Percentiles rank a stretch among this genome's conserved stretches.
Evolutionary conservation across 225 moss, liverwort and hornwort genomes (phyloP).

Genomic region (Pleurozium schreberi): DNA sequence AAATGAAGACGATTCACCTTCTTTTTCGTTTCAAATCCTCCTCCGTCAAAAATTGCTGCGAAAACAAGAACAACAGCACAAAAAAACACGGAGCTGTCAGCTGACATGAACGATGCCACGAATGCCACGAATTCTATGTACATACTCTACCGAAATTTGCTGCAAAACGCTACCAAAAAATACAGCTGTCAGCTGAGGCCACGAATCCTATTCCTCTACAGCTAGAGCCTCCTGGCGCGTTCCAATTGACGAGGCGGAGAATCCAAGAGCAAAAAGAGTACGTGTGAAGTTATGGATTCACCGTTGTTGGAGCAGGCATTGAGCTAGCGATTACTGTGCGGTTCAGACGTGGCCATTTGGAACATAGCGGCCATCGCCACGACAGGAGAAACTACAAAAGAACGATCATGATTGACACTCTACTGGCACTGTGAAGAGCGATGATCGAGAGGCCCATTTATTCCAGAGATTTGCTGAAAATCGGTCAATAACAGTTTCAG

Average conservation of each 20-base stretch:
- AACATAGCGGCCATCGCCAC: not conserved
- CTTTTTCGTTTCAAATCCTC: not conserved
- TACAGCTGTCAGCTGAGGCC: not conserved
- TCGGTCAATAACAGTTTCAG: not conserved
- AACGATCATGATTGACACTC: not conserved
- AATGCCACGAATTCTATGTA: not conserved
- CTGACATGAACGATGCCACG: not conserved
- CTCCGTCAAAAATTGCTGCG: not conserved
- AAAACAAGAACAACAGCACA: not conserved
- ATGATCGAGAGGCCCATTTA: not conserved
- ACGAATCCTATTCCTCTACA: not conserved
- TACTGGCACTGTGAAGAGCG: not conserved
- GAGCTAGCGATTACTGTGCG: not conserved
- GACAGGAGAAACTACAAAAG: not conserved
- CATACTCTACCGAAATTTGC: not conserved
- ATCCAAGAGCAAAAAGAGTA: not conserved
- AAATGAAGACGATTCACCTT: not conserved
- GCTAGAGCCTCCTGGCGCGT: too few relatives aligned
- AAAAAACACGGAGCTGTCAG: not conserved
- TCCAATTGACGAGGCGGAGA: not conserved
- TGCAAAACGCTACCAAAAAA: not conserved
- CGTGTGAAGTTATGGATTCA: not conserved
- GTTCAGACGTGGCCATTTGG: not conserved
- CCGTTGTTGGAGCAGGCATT: not conserved
- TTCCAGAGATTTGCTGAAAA: not conserved